These are phyloP conservation scores for Aspergillus neoniger DNA, from an alignment of 2,329 filamentous ascomycete genomes.

Conservation along the genomic window DNA sequence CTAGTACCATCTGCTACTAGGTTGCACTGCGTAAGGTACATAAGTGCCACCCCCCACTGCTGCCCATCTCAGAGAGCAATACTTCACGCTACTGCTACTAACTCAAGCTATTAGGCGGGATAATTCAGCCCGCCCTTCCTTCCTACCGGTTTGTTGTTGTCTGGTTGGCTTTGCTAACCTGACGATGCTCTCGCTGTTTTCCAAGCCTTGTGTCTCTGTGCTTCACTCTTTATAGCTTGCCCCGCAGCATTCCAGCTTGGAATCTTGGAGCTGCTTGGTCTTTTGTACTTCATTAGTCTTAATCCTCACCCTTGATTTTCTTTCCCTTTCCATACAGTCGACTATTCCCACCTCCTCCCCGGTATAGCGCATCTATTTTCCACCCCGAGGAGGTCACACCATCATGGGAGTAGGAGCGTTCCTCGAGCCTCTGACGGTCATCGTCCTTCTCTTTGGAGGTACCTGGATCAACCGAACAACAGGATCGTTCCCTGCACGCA, in stretches of 20 bases:
- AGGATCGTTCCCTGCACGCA: conserved; percentile 35
- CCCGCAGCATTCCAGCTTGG: not conserved
- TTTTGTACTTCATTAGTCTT: not conserved
- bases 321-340: not conserved
- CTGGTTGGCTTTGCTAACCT: not conserved
- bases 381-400: not conserved
- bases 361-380: not conserved
- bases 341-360: not conserved
- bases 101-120: not conserved
- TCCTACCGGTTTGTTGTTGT: not conserved
- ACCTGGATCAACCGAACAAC: conserved; percentile 61
- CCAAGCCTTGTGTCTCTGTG: not conserved
- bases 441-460: conserved; percentile 61
- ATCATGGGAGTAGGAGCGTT: conserved; percentile 59
- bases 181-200: not conserved
- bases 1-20: too few relatives aligned
- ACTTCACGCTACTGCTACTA: not conserved
- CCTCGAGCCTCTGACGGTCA: conserved; percentile 63
- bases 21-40: conserved; percentile 4
- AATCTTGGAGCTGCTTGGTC: not conserved
- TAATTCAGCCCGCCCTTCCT: not conserved
- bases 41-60: not conserved
- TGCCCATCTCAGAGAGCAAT: not conserved
- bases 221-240: not conserved
- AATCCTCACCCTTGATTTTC: not conserved